These are phyloP conservation scores for Sporothrix inflata DNA, from an alignment of 2,329 filamentous ascomycete genomes.

Conservation along the genomic window DNA sequence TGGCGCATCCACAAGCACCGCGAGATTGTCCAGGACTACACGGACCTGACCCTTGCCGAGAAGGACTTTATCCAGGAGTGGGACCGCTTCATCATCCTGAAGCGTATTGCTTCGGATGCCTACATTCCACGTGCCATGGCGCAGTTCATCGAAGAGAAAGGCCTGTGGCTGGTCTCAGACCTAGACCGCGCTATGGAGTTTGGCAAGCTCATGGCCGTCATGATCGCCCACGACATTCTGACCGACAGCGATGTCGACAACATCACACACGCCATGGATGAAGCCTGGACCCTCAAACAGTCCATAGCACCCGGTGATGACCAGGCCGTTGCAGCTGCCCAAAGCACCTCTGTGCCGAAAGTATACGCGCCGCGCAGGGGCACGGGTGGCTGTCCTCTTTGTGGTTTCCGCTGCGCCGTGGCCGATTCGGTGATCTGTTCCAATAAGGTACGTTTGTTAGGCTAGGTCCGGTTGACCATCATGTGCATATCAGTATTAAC, in stretches of 20 bases:
- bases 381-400: conserved; percentile 49
- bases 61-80: conserved; percentile 63
- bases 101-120: conserved; percentile 55
- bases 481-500: conserved; percentile 1
- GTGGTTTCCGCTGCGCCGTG: conserved; percentile 42
- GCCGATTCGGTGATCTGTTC: conserved; percentile 53
- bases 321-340: not conserved
- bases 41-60: conserved; percentile 57
- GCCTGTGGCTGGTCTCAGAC: conserved; percentile 55
- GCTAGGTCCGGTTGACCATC: not conserved
- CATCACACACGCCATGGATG: conserved; percentile 43
- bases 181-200: conserved; percentile 57
- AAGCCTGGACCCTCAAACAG: conserved; percentile 39
- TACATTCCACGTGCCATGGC: conserved; percentile 58
- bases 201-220: conserved; percentile 56
- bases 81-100: conserved; percentile 58
- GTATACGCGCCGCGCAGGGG: conserved; percentile 11
- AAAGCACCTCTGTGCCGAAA: conserved; percentile 19
- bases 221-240: conserved; percentile 54
- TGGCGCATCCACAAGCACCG: conserved; percentile 65
- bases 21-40: conserved; percentile 60
- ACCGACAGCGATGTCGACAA: conserved; percentile 48
- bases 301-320: conserved; percentile 14
- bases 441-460: conserved; percentile 47
- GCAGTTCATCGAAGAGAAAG: conserved; percentile 55